A percentile compares a stretch with the other conserved stretches of the same genome.
Conservation (phyloP, 2,329 filamentous ascomycete species). For the Diaporthe citri region DNA sequence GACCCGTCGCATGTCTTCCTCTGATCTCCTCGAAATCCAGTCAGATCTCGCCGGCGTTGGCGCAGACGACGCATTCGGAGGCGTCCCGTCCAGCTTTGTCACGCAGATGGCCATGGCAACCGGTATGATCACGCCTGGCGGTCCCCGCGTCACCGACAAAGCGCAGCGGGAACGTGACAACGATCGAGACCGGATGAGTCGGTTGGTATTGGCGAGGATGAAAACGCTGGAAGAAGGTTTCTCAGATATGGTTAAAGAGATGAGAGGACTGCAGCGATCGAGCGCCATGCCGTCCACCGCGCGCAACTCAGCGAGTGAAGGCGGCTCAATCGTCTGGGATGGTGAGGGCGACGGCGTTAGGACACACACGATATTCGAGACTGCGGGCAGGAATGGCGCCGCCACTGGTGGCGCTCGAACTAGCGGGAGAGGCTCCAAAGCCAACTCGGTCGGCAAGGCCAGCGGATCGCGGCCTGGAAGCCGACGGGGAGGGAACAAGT, state of each 20-base stretch:
- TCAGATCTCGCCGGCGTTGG: slow-evolving; percentile 76
- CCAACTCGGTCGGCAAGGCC: slow-evolving; percentile 43
- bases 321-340: slow-evolving; percentile 35
- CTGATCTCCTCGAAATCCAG: slow-evolving; percentile 70
- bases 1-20: slow-evolving; percentile 67
- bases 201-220: slow-evolving; percentile 89
- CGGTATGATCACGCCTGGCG: slow-evolving; percentile 68
- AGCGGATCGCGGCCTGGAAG: slow-evolving; percentile 52
- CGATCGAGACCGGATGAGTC: slow-evolving; percentile 77
- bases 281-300: slow-evolving; percentile 57
- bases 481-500: slow-evolving; percentile 55
- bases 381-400: slow-evolving; percentile 50
- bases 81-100: slow-evolving; percentile 80
- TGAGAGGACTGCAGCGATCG: slow-evolving; percentile 71
- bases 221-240: slow-evolving; percentile 94
- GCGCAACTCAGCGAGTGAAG: slow-evolving; percentile 60
- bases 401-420: slow-evolving; percentile 43
- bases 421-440: slow-evolving; percentile 43
- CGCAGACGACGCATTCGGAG: slow-evolving; percentile 71
- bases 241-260: slow-evolving; percentile 85
- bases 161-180: slow-evolving; percentile 51
- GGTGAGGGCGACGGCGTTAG: slow-evolving; percentile 26
- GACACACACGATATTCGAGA: slow-evolving; percentile 48
- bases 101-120: slow-evolving; percentile 84
- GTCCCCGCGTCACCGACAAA: slow-evolving; percentile 50